Percentiles rank a stretch among this genome's conserved stretches.
These are phyloP conservation scores for Sarocladium oryzae DNA, from an alignment of 2,329 filamentous ascomycete species.

Conservation along the genomic window DNA sequence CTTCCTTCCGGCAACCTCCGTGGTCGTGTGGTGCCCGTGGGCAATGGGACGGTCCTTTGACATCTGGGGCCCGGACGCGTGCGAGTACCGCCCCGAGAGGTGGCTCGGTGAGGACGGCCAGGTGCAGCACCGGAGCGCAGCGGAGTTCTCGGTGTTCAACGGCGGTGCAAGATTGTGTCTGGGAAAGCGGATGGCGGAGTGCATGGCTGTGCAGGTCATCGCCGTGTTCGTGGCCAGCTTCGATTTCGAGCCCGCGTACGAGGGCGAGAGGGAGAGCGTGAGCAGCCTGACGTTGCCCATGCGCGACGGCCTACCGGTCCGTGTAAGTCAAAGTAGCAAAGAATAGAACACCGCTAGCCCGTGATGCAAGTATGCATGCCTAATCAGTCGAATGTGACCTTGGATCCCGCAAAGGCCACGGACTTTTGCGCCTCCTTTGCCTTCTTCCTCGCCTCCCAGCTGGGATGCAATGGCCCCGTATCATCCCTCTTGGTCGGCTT, in stretches of 20 bases:
- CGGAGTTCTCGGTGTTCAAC: conserved; percentile 60
- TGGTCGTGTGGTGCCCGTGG: conserved; percentile 60
- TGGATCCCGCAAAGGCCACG: conserved; percentile 47
- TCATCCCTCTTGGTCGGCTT: conserved; percentile 37
- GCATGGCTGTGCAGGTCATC: conserved; percentile 50
- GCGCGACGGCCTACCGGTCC: conserved; percentile 49
- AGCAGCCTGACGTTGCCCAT: conserved; percentile 59
- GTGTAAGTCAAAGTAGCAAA: conserved; percentile 12
- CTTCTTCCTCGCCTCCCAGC: conserved; percentile 58
- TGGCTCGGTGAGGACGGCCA: conserved; percentile 43
- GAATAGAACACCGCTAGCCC: background rate
- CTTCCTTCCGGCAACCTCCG: conserved; percentile 42
- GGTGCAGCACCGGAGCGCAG: conserved; percentile 35
- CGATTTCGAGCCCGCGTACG: conserved; percentile 39
- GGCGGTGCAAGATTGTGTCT: conserved; percentile 55
- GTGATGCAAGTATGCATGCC: background rate
- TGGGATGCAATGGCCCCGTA: conserved; percentile 53
- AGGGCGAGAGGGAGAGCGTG: conserved; percentile 45
- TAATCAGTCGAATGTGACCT: conserved; percentile 50
- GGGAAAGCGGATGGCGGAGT: conserved; percentile 57
- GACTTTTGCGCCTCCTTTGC: conserved; percentile 50
- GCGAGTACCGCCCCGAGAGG: conserved; percentile 48
- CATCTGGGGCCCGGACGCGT: conserved; percentile 52
- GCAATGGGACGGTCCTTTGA: conserved; percentile 52
- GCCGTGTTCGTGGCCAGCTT: conserved; percentile 42